A percentile compares a stretch with the other conserved stretches of the same genome.
Conservation (phyloP, 805 yeast species). For the Suhomyces pyralidae region DNA sequence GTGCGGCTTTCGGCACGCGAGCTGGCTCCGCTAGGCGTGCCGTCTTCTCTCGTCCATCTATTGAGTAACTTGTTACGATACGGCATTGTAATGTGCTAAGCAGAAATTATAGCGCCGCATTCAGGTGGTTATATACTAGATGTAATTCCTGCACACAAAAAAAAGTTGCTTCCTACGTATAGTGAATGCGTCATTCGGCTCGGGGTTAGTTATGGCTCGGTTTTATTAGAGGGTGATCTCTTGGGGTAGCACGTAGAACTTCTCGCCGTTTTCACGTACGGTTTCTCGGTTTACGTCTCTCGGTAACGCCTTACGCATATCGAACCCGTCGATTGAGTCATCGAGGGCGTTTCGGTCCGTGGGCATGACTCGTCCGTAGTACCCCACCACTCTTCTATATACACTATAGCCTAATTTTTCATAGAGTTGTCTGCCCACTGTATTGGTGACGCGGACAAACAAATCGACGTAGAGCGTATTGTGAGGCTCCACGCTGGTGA, state of each 20-base stretch:
- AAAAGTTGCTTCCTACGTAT: not conserved
- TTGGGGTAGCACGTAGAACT: slow-evolving; percentile 58
- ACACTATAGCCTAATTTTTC: slow-evolving; percentile 84
- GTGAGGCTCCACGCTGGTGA: slow-evolving; percentile 70
- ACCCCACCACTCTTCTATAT: slow-evolving; percentile 83
- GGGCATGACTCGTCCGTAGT: slow-evolving; percentile 63
- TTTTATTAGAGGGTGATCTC: slow-evolving; percentile 41
- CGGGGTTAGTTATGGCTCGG: not conserved
- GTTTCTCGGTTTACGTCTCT: slow-evolving; percentile 56
- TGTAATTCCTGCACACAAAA: not conserved
- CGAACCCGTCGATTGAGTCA: slow-evolving; percentile 84
- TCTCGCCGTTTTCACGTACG: slow-evolving; percentile 58
- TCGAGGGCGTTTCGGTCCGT: slow-evolving; percentile 44
- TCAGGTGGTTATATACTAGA: not conserved
- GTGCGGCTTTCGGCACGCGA: slow-evolving; percentile 13
- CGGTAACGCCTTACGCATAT: slow-evolving; percentile 67
- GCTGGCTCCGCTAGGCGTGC: slow-evolving; percentile 11
- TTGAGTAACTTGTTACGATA: slow-evolving; percentile 3
- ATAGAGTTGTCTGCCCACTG: slow-evolving; percentile 75
- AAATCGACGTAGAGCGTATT: slow-evolving; percentile 83
- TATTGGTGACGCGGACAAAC: slow-evolving; percentile 85
- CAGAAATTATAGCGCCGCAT: not conserved
- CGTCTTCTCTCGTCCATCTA: slow-evolving; percentile 8
- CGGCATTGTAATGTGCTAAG: not conserved
- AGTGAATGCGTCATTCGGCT: not conserved